Evolutionary conservation across 2,329 filamentous ascomycete genomes (phyloP), one percentile per base, ranked within the genome.

Genomic region (Botrytis fragariae): DNA sequence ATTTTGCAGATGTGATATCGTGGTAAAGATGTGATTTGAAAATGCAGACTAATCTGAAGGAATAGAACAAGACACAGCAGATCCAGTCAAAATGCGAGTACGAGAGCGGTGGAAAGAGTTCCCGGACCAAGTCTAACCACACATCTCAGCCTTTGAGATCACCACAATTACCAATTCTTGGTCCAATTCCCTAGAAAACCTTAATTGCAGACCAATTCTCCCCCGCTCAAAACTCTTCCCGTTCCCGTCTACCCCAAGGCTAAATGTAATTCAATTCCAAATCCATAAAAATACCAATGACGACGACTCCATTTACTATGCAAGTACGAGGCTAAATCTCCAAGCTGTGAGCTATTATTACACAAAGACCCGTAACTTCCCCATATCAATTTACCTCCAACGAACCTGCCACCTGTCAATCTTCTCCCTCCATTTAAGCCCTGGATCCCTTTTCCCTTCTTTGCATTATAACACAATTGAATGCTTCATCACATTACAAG

Each of bases 141-240:
- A 42, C 48, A 44, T 45, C 39, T 62, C 54, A 45, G 39, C 54
- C 54, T 39, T 35, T 62, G 22, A 44, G 14, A 67, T 67, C 18
- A 59, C n/a, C n/a, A 20, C 61, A 59, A 67, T 71, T 71, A 65
- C 59, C 42, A 71, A 59, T 65, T 54, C 44, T 20, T 64, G n/a
- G 14, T 57, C n/a, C 51, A 29, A 57, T 14, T 29, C 6, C 14
- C 51, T 29, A n/a, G 37, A 20, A n/a, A 44, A 12, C 5, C 29
- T 32, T 35, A 59, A 39, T 63, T 45, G 42, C 42, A 57, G 42
- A 67, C 54, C 48, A 39, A 20, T 57, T 32, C 54, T 51, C 25
- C 62, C 70, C 48, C 25, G 54, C 54, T 37, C 62, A 18, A 51
- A 44, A 37, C n/a, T 59, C 32, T 9, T 37, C 39, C 51, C n/a